These are phyloP conservation scores for Hypoxylon sp. DNA, from an alignment of 2,329 filamentous ascomycete genomes.

Conservation along the genomic window DNA sequence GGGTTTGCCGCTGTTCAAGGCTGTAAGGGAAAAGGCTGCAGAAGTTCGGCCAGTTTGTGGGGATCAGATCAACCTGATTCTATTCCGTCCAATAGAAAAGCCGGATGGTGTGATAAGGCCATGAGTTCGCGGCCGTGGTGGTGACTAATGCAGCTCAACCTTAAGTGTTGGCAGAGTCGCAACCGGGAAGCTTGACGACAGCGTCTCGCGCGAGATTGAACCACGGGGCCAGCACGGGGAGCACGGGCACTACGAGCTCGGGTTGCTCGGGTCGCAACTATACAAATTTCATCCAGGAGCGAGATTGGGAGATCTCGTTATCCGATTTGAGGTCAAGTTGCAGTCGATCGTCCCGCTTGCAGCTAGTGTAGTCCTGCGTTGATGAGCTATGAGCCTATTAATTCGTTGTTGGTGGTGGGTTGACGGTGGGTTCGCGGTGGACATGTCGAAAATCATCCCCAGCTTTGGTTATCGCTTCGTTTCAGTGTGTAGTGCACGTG, in stretches of 20 bases:
- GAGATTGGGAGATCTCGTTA: constrained; percentile 33
- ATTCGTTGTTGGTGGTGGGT: constrained; percentile 13
- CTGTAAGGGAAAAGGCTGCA: constrained; percentile 8
- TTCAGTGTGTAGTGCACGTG: constrained; percentile 48
- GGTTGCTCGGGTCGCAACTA: constrained; percentile 22
- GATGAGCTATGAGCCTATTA: constrained; percentile 21
- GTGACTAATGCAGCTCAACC: constrained; percentile 12
- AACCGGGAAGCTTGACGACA: constrained; percentile 13
- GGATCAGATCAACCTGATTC: constrained; percentile 10
- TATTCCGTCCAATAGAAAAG: constrained; percentile 25
- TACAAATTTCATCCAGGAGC: constrained; percentile 33
- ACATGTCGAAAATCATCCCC: constrained; percentile 44
- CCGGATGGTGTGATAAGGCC: constrained; percentile 17
- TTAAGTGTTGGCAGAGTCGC: constrained; percentile 10
- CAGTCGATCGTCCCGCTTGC: constrained; percentile 36
- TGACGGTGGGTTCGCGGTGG: constrained; percentile 21
- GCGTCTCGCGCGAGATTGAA: constrained; percentile 8
- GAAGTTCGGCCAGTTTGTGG: constrained; percentile 21
- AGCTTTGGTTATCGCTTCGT: constrained; percentile 44
- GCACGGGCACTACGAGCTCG: constrained; percentile 13
- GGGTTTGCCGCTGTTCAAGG: constrained; percentile 4
- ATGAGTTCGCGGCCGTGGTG: constrained; percentile 9
- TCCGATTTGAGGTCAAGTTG: constrained; percentile 32
- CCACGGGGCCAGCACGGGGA: too few species aligned
- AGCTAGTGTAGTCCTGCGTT: constrained; percentile 10